These are phyloP conservation scores for Aurifilum marmelostoma DNA, from an alignment of 2,329 filamentous ascomycete species.

Conservation along the genomic window DNA sequence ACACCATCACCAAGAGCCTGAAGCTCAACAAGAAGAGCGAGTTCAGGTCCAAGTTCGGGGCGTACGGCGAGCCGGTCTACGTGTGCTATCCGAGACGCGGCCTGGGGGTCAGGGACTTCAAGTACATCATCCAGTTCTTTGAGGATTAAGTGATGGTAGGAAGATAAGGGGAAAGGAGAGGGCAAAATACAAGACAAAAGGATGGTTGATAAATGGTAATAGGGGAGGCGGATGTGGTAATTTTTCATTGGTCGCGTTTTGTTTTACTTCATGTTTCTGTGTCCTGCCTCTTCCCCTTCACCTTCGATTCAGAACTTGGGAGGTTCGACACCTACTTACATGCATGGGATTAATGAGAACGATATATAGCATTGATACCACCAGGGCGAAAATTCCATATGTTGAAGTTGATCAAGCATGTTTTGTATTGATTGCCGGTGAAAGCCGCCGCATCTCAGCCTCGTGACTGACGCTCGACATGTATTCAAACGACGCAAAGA, in stretches of 20 bases:
- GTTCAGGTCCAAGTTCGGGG: constrained; percentile 89
- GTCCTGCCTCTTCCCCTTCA: background rate
- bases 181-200: background rate
- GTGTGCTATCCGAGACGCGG: constrained; percentile 89
- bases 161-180: background rate
- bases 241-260: background rate
- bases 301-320: background rate
- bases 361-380: constrained; percentile 7
- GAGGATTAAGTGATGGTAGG: constrained; percentile 54
- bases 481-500: no score
- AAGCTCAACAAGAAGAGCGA: constrained; percentile 83
- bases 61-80: constrained; percentile 80
- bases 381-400: background rate
- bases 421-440: background rate
- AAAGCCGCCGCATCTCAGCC: background rate
- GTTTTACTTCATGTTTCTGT: background rate
- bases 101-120: constrained; percentile 77
- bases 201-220: background rate
- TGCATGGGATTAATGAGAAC: background rate
- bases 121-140: constrained; percentile 89
- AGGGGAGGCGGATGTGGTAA: background rate
- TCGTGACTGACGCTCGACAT: no score
- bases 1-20: constrained; percentile 79
- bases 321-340: background rate
- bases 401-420: background rate